These are phyloP conservation scores for Paraphysoderma sedebokerense DNA, from an alignment of 371 early-diverging fungal species.

Conservation along the genomic window DNA sequence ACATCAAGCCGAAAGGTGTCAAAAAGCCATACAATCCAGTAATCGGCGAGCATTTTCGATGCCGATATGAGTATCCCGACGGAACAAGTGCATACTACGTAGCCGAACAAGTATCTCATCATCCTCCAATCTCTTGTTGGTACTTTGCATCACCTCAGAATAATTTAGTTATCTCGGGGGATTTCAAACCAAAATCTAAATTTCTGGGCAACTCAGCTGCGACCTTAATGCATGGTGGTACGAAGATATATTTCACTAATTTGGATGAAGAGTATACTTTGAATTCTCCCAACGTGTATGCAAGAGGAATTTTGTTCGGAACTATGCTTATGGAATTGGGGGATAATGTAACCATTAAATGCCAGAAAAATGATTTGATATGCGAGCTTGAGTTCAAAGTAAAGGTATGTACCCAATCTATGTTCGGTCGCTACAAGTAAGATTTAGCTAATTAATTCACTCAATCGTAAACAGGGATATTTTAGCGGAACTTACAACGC, in stretches of 20 bases:
- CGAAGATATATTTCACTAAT: constrained; percentile 37
- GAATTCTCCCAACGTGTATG: constrained; percentile 83
- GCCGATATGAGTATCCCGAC: constrained; percentile 51
- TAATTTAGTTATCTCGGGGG: constrained; percentile 60
- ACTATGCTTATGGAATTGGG: constrained; percentile 88
- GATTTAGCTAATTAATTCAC: not conserved
- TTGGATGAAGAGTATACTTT: constrained; percentile 57
- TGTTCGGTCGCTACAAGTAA: not conserved
- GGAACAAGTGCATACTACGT: constrained; percentile 58
- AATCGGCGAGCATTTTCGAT: constrained; percentile 82
- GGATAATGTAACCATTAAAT: constrained; percentile 52
- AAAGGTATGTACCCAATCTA: too few relatives aligned
- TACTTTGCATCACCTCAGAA: constrained; percentile 70
- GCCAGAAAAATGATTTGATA: constrained; percentile 49
- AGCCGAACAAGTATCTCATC: constrained; percentile 93
- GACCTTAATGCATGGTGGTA: constrained; percentile 67
- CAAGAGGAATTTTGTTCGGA: constrained; percentile 80
- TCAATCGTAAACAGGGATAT: constrained; percentile 66
- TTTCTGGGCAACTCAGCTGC: constrained; percentile 88
- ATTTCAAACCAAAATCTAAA: constrained; percentile 66
- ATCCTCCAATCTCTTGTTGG: constrained; percentile 84
- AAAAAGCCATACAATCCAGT: constrained; percentile 96
- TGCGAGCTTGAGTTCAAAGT: constrained; percentile 80
- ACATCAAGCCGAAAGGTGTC: constrained; percentile 88
- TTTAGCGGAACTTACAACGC: constrained; percentile 68